Conservation (phyloP, 805 yeast genomes). For the Zygoascus biomembranicola region DNA sequence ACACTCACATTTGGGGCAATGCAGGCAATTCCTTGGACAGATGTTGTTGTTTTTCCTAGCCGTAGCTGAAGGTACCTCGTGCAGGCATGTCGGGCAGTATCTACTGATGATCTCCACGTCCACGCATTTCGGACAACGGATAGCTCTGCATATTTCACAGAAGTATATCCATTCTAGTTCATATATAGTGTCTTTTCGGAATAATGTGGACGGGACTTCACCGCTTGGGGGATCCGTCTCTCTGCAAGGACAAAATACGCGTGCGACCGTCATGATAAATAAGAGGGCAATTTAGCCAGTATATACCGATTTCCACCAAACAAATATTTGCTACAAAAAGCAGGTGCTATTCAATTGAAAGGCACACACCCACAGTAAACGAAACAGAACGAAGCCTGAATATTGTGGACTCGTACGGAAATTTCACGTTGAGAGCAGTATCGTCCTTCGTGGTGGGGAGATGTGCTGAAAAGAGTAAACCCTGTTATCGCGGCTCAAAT, state of each 20-base stretch:
- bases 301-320: not conserved
- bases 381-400: too few relatives aligned
- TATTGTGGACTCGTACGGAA: too few relatives aligned
- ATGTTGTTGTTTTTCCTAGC: conserved; percentile 20
- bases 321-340: too few relatives aligned
- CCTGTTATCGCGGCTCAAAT: too few relatives aligned
- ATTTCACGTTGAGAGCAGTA: too few relatives aligned
- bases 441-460: too few relatives aligned
- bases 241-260: conserved; percentile 6
- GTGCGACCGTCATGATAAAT: not conserved
- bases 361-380: too few relatives aligned
- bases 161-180: conserved; percentile 26
- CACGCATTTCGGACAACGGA: conserved; percentile 31
- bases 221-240: not conserved
- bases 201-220: conserved; percentile 17
- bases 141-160: conserved; percentile 28
- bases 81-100: conserved; percentile 31
- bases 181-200: conserved; percentile 18
- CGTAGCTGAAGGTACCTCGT: conserved; percentile 22
- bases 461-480: too few relatives aligned
- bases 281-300: not conserved
- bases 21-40: conserved; percentile 30
- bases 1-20: conserved; percentile 28
- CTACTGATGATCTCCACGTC: conserved; percentile 27
- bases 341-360: too few relatives aligned